Evolutionary conservation across 495 filamentous ascomycete genomes (phyloP), one percentile per base, ranked within the genome.

Genomic region (Neurospora discreta): DNA sequence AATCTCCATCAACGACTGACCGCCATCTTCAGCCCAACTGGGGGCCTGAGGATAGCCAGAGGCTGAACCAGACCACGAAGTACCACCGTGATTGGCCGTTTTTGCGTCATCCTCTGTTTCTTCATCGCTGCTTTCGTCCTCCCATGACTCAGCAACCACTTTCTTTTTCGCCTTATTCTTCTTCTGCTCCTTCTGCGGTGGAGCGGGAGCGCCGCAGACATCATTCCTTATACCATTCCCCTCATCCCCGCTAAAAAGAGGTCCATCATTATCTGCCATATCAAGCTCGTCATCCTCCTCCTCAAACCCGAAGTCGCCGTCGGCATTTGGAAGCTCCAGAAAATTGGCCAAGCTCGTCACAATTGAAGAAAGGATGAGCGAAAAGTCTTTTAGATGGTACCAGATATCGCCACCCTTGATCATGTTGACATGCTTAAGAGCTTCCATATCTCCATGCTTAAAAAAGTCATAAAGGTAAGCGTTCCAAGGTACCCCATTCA

Each of bases 391-490:
- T 7, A 91, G 78, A 2, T 83, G 67, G 74, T 88, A 92, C 90
- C 90, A 93, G 15, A 90, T 81, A 41, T 93, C 92, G 0, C 85
- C 84, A 15, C 77, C 75, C n/a, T 84, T 84, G 68, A 94, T 85
- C 4, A 81, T 77, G 73, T 93, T 93, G 5, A 85, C 88, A 5
- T 46, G 79, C 18, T 85, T 83, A 9, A 94, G 80, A 0, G 86
- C 82, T 6, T 79, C 72, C 10, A 86, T 69, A 74, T 89, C 85
- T 6, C 91, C 92, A 73, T 94, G 87, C 77, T 86, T 89, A 85
- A 85, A 92, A 79, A 93, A 94, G 74, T 93, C 91, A 69, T 88
- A 87, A 10, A 94, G 80, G 73, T 92, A 93, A 0, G 90, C 90
- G 74, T 94, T 93, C 67, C 90, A 76, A 74, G 20, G 86, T 81